Conservation (phyloP, 192 early-diverging fungal species). For the Podila minutissima region DNA sequence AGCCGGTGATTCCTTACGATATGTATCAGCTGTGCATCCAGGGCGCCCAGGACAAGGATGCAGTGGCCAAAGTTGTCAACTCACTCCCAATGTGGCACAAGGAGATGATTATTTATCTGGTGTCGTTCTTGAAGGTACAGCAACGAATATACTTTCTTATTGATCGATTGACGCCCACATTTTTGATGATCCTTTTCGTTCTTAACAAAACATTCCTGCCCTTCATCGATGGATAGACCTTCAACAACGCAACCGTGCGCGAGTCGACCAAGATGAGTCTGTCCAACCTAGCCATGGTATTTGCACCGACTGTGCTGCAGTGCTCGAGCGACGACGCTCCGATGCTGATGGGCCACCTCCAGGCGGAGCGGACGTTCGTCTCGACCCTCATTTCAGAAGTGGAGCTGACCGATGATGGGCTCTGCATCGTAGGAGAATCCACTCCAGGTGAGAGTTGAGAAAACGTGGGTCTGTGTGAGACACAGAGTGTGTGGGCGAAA, state of each 20-base stretch:
- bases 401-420: constrained; percentile 36
- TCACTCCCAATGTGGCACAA: constrained; percentile 69
- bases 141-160: not conserved
- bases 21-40: constrained; percentile 84
- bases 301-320: constrained; percentile 93
- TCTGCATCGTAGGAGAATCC: constrained; percentile 38
- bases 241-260: constrained; percentile 77
- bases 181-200: not conserved
- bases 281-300: constrained; percentile 94
- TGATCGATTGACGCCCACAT: not conserved
- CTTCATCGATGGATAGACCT: constrained; percentile 54
- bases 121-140: constrained; percentile 80
- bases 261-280: constrained; percentile 91
- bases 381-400: constrained; percentile 38
- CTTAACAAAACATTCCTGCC: not conserved
- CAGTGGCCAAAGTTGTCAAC: constrained; percentile 61
- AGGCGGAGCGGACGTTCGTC: constrained; percentile 44
- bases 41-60: constrained; percentile 61
- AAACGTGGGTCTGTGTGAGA: not conserved
- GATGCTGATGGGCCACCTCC: constrained; percentile 56
- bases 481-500: too few relatives aligned
- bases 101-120: constrained; percentile 79
- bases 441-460: constrained; percentile 3
- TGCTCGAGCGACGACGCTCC: constrained; percentile 80
- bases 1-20: constrained; percentile 87